phyloP scores from a whole-genome alignment of 2,329 filamentous ascomycete genomes.

The Nemania abortiva region DNA sequence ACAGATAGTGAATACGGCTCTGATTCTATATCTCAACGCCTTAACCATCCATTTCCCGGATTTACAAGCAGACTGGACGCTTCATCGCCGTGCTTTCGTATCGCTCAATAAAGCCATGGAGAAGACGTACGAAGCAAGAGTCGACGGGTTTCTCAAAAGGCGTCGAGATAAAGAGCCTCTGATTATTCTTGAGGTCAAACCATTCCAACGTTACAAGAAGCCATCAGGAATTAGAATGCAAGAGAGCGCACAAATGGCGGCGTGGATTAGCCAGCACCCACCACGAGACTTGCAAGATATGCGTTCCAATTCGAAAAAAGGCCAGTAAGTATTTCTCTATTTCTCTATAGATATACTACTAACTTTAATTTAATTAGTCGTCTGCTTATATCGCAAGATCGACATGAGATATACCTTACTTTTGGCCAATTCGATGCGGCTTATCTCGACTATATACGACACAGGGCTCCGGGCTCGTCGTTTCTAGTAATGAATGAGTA shows the following conservation, averaged over 20 bases:
- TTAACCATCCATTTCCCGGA: conserved; percentile 7
- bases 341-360: too few species aligned
- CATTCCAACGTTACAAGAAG: background rate
- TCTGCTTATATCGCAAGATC: background rate
- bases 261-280: conserved; percentile 19
- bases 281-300: background rate
- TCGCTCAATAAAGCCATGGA: background rate
- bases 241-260: conserved; percentile 28
- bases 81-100: conserved; percentile 4
- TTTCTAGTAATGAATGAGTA: background rate
- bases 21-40: conserved; percentile 23
- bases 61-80: conserved; percentile 12
- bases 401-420: background rate
- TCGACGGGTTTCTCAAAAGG: conserved; percentile 14
- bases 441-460: background rate
- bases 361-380: background rate
- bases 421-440: background rate
- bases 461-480: background rate
- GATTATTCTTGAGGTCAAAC: conserved; percentile 17
- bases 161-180: background rate
- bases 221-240: conserved; percentile 4
- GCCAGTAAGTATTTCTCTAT: background rate
- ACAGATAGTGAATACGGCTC: conserved; percentile 30
- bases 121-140: conserved; percentile 31
- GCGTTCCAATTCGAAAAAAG: background rate